Percentiles rank a stretch among this genome's conserved stretches.
Conservation (phyloP, 208 protist genomes). For the Phytomonas francai region DNA sequence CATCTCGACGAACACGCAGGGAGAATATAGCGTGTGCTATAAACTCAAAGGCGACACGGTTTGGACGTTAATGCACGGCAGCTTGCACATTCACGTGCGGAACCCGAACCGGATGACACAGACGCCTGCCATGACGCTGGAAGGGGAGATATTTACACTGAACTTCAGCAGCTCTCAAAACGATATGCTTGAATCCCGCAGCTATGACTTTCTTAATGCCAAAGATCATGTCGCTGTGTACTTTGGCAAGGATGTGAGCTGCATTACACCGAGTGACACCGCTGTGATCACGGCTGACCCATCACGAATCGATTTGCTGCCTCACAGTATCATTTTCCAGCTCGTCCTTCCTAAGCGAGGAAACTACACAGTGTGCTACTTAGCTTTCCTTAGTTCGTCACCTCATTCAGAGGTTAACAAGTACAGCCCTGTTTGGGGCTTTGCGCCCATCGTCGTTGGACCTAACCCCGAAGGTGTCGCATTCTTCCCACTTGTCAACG, state of each 20-base stretch:
- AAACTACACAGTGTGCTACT: slow-evolving; percentile 68
- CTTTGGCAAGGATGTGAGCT: slow-evolving; percentile 44
- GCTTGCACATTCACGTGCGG: slow-evolving; percentile 50
- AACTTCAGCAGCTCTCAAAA: slow-evolving; percentile 34
- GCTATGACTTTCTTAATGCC: slow-evolving; percentile 14
- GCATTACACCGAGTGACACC: slow-evolving; percentile 27
- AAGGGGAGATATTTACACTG: slow-evolving; percentile 83
- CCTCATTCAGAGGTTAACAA: not conserved
- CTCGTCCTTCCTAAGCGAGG: slow-evolving; percentile 58
- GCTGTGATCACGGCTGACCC: slow-evolving; percentile 36
- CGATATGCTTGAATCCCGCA: not conserved
- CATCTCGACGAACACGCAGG: slow-evolving; percentile 43
- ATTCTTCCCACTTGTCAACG: slow-evolving; percentile 12
- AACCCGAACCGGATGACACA: slow-evolving; percentile 42
- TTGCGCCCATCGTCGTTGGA: slow-evolving; percentile 33
- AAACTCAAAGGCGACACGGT: slow-evolving; percentile 60
- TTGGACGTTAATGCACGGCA: slow-evolving; percentile 83
- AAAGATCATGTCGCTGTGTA: slow-evolving; percentile 61
- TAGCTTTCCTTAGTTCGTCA: slow-evolving; percentile 1
- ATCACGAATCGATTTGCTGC: slow-evolving; percentile 55
- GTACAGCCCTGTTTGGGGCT: slow-evolving; percentile 60
- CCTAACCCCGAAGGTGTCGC: slow-evolving; percentile 45
- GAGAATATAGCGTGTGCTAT: slow-evolving; percentile 82
- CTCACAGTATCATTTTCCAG: slow-evolving; percentile 52
- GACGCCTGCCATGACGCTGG: slow-evolving; percentile 40